Base-by-base conservation (phyloP, 495 filamentous ascomycete genomes). In the Trichoderma virens region DNA sequence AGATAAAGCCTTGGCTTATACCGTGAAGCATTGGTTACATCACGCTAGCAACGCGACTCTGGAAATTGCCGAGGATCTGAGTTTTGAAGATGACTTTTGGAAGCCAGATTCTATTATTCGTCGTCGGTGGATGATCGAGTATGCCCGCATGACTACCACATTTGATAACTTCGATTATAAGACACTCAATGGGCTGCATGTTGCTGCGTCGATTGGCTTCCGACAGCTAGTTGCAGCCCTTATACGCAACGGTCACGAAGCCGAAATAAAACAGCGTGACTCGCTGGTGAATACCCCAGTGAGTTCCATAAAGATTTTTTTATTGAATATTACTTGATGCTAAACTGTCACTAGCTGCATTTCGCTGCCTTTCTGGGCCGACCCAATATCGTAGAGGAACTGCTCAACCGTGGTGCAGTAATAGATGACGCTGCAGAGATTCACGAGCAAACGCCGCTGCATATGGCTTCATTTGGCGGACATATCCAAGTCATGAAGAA, bases 11-110 rank as follows among this genome's bases (percentile, higher is more conserved):
- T 14, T 69, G 28, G 70, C 68, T 18, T 76, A 76, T 31, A 68
- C 73, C 11, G 68, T 74, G 59, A 76, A 76, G 62, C 60, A 76
- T 59, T 76, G 74, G 74, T 68, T 76, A 23, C 68, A 69, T 30
- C 74, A 76, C 45, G 74, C 71, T 3, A 71, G 71, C 39, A 70
- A 76, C 23, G 74, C 74, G 25, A 76, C 74, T 11, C 70, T 61
- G 20, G 74, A 76, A 43, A 72, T 76, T 38, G 73, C 70, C 11
- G 72, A 76, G 20, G 68, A 72, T 39, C 64, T 76, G 30, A 73
- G 71, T 59, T 30, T 69, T 7, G 71, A 75, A 28, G 60, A 72
- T 20, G 69, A 69, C 20, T 76, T 76, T 61, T 76, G 74, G 74
- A 67, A 67, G 28, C 61, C 64, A 1, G 70, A 72, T 30, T 75